A percentile compares a stretch with the other conserved stretches of the same genome.
Evolutionary conservation across 768 basidiomycete species (phyloP).

Genomic region (Lepiota venenata): DNA sequence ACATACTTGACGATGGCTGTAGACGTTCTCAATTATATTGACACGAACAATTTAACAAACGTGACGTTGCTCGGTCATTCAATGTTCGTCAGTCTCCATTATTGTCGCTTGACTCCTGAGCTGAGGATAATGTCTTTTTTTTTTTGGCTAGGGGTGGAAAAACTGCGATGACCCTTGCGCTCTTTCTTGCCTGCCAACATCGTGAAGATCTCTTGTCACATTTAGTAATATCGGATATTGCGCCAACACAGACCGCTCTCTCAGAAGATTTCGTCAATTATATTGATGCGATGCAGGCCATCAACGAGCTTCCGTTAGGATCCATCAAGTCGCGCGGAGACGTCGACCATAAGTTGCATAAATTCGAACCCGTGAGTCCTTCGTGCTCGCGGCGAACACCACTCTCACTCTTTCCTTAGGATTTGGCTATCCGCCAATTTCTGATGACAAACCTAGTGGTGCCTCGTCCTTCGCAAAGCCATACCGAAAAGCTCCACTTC

Average conservation of each 20-base stretch:
- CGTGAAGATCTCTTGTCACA: conserved; percentile 41
- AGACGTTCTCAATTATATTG: conserved; percentile 71
- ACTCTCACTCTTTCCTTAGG: conserved; percentile 39
- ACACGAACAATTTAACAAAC: conserved; percentile 46
- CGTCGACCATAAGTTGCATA: conserved; percentile 61
- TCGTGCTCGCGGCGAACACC: not conserved
- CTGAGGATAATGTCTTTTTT: not conserved
- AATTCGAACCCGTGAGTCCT: conserved; percentile 57
- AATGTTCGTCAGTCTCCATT: conserved; percentile 51
- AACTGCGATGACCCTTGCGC: conserved; percentile 69
- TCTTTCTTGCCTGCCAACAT: conserved; percentile 34
- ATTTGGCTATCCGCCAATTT: conserved; percentile 73
- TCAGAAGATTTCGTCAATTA: conserved; percentile 68
- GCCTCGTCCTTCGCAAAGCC: conserved; percentile 22
- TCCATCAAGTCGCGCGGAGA: conserved; percentile 59
- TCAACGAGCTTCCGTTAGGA: conserved; percentile 46
- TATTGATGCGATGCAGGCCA: conserved; percentile 67
- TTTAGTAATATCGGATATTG: conserved; percentile 80
- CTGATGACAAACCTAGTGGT: conserved; percentile 77
- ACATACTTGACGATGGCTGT: conserved; percentile 76
- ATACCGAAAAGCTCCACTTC: conserved; percentile 47
- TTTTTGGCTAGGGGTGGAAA: conserved; percentile 71
- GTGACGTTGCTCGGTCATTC: conserved; percentile 86
- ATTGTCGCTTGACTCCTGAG: not conserved
- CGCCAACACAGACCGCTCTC: conserved; percentile 57